A percentile compares a stretch with the other conserved stretches of the same genome.
phyloP scores from a whole-genome alignment of 495 filamentous ascomycete species.

The Penicillium robsamsonii region DNA sequence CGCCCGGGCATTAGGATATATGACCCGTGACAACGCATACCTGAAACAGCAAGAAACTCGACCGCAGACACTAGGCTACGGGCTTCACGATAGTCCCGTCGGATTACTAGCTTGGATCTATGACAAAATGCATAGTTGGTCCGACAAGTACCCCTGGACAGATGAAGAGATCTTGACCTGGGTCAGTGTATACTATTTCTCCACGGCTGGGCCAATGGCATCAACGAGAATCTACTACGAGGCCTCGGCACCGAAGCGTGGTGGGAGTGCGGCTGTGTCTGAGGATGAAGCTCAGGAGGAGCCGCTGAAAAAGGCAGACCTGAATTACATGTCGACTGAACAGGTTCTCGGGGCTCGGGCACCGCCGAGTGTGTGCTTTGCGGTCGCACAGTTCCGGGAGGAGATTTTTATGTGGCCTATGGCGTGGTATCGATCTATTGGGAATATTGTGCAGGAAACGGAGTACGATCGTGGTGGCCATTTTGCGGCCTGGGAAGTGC shows the following conservation, averaged over 20 bases:
- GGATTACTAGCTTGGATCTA: constrained; percentile 55
- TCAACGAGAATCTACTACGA: constrained; percentile 53
- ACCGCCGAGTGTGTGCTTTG: constrained; percentile 36
- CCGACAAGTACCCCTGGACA: constrained; percentile 51
- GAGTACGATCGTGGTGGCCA: constrained; percentile 49
- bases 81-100: constrained; percentile 50
- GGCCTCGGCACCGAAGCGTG: constrained; percentile 25
- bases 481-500: constrained; percentile 53
- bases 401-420: constrained; percentile 44
- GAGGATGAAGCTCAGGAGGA: constrained; percentile 13
- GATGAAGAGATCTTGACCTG: constrained; percentile 56
- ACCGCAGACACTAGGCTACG: constrained; percentile 52
- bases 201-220: constrained; percentile 49
- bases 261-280: constrained; percentile 8
- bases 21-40: constrained; percentile 43
- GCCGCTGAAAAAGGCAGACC: not conserved
- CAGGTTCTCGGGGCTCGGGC: constrained; percentile 19
- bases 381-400: constrained; percentile 42
- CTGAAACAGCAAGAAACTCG: constrained; percentile 44
- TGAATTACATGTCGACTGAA: constrained; percentile 19
- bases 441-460: constrained; percentile 40
- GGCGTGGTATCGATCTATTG: constrained; percentile 41
- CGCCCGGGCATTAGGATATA: constrained; percentile 33
- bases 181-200: constrained; percentile 54
- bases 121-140: constrained; percentile 53